Evolutionary conservation across 805 yeast genomes (phyloP), one percentile per base, ranked within the genome.

Genomic region (Starmerella geochares): DNA sequence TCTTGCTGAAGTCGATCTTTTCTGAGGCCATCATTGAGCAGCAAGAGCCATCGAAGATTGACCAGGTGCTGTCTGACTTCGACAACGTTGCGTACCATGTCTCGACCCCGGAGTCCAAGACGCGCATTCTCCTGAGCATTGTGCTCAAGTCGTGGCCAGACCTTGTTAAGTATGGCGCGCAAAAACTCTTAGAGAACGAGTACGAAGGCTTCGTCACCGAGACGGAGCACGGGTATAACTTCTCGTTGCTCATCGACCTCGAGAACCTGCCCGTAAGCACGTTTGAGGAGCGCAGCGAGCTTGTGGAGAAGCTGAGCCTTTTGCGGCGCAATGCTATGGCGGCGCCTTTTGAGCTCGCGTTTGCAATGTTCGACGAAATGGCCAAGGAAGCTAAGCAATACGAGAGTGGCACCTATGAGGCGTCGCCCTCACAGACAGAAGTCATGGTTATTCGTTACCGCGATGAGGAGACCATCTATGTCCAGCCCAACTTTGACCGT

Each of bases 11-110:
- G 63, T 81, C 85, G 57, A 80, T 95, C 1, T 74, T 92, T 56
- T 75, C 79, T 29, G 94, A 83, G 63, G 77, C 87, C 46, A 69
- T 84, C 47, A 65, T 71, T 21, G 68, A 71, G 23, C 80, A 71
- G 20, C 70, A 69, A 45, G 69, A 66, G 23, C 73, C 77, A 2
- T 65, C 74, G 44, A 51, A 60, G 35, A 71, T 86, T 55, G 96
- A 92, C 67, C 78, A 96, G 65, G 80, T 90, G 54, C 78, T 92
- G 55, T 81, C 94, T 35, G 99, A 92, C 70, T 92, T 92, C 60
- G 99, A 92, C 67, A 86, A 86, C 69, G 94, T 96, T 45, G 84
- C 92, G 27, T 88, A 84, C 68, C 97, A 90, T 66, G 72, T 92
- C 54, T 82, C 95, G 43, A 90, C 94, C n/a, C 85, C 88, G 2